Percentiles rank a stretch among this genome's conserved stretches.
Evolutionary conservation across 257 asterid species (phyloP).

Genomic region (Avicennia marina): DNA sequence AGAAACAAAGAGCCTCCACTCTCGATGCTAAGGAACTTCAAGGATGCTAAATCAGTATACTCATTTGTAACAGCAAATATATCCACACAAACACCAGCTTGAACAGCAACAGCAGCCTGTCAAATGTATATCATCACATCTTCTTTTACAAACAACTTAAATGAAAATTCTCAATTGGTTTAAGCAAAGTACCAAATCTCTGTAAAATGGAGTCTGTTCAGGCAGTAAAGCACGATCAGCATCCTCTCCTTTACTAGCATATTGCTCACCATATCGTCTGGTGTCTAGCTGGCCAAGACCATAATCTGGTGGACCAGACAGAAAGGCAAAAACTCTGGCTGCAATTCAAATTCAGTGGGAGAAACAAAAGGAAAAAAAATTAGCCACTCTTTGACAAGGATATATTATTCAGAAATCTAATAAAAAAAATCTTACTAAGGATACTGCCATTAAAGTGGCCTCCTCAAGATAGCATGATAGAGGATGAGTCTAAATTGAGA

Average conservation of each 20-base stretch:
- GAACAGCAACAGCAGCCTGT: slow-evolving; percentile 99
- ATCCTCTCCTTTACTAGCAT: slow-evolving; percentile 99
- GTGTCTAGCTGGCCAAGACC: slow-evolving; percentile 99
- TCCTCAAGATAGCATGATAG: slow-evolving; percentile 7
- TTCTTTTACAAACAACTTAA: slow-evolving; percentile 18
- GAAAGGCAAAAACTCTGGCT: slow-evolving; percentile 93
- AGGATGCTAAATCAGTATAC: slow-evolving; percentile 96
- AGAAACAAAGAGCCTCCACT: slow-evolving; percentile 98
- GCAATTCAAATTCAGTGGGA: slow-evolving; percentile 38
- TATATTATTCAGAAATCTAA: slow-evolving; percentile 15
- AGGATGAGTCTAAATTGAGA: background rate
- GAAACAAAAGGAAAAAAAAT: slow-evolving; percentile 17
- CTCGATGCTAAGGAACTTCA: slow-evolving; percentile 95
- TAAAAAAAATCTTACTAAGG: slow-evolving; percentile 4
- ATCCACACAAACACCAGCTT: slow-evolving; percentile 97
- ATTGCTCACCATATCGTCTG: slow-evolving; percentile 93
- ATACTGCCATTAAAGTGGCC: background rate
- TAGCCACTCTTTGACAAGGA: slow-evolving; percentile 23
- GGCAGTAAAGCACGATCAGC: slow-evolving; percentile 98
- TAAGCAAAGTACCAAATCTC: slow-evolving; percentile 71
- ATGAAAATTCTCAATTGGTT: slow-evolving; percentile 15
- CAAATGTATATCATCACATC: slow-evolving; percentile 31
- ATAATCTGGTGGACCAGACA: slow-evolving; percentile 97
- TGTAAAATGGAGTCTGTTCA: slow-evolving; percentile 93
- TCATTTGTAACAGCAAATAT: slow-evolving; percentile 97